Conservation (phyloP, 768 basidiomycete genomes). For the Serendipita sp. region DNA sequence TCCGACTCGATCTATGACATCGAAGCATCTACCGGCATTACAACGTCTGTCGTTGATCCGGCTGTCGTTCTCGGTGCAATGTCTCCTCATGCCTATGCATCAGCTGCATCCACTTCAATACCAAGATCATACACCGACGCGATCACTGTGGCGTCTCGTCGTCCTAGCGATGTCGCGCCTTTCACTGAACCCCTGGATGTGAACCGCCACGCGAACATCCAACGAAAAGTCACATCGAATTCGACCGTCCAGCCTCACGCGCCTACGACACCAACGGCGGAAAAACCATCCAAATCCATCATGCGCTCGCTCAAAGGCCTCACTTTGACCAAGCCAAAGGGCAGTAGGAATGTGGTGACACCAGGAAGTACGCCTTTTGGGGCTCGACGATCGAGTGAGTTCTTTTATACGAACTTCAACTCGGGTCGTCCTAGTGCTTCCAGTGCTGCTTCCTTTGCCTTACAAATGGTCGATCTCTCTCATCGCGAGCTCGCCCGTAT, state of each 20-base stretch:
- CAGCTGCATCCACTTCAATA: neutral
- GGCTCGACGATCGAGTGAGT: neutral
- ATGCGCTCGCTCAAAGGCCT: neutral
- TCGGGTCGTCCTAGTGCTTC: neutral
- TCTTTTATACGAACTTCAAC: neutral
- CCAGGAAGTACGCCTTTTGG: neutral
- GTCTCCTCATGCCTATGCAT: neutral
- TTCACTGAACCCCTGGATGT: neutral
- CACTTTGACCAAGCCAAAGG: neutral
- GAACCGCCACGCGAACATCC: no score
- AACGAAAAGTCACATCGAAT: no score
- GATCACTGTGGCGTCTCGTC: neutral
- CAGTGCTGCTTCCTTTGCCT: neutral
- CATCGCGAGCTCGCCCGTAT: neutral
- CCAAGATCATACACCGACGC: neutral
- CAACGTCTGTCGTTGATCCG: neutral
- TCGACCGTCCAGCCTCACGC: neutral
- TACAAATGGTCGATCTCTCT: neutral
- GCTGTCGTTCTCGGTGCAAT: neutral
- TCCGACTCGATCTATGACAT: neutral
- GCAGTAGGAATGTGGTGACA: neutral
- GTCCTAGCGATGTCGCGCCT: neutral
- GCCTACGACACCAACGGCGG: neutral
- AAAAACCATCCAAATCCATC: neutral
- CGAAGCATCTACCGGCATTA: neutral